These are phyloP conservation scores for Datisca glomerata DNA, from an alignment of 306 rosid species.

Conservation along the genomic window DNA sequence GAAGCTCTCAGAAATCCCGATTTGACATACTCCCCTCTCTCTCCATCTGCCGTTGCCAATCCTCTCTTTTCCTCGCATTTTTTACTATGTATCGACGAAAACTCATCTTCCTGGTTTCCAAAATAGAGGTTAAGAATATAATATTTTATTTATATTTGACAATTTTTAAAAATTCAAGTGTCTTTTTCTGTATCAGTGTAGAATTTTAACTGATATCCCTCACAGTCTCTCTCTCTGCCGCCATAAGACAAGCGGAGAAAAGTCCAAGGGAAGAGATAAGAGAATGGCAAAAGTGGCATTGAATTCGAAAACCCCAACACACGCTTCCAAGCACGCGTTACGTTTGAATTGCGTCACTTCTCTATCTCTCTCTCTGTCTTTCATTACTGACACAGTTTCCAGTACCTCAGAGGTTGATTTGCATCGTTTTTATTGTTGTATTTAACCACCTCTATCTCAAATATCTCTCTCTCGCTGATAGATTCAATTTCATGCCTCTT, in stretches of 20 bases:
- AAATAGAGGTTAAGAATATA: no score
- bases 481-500: no score
- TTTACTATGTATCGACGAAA: no score
- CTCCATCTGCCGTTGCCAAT: background rate
- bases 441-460: no score
- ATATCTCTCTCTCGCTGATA: slow-evolving; percentile 2
- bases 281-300: no score
- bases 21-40: slow-evolving; percentile 27
- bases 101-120: no score
- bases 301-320: slow-evolving; percentile 27
- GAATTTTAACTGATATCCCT: background rate
- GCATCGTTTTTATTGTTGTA: no score
- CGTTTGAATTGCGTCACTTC: slow-evolving; percentile 36
- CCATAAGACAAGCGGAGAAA: slow-evolving; percentile 24
- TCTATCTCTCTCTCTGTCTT: background rate
- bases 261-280: slow-evolving; percentile 28
- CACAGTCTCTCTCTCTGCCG: slow-evolving; percentile 19
- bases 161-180: no score
- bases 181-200: background rate
- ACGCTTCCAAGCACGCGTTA: slow-evolving; percentile 71
- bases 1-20: slow-evolving; percentile 12
- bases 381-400: slow-evolving; percentile 5
- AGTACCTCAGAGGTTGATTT: background rate
- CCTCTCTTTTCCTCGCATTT: background rate
- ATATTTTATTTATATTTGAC: no score